phyloP scores from a whole-genome alignment of 306 rosid species.

The Malus sylvestris region DNA sequence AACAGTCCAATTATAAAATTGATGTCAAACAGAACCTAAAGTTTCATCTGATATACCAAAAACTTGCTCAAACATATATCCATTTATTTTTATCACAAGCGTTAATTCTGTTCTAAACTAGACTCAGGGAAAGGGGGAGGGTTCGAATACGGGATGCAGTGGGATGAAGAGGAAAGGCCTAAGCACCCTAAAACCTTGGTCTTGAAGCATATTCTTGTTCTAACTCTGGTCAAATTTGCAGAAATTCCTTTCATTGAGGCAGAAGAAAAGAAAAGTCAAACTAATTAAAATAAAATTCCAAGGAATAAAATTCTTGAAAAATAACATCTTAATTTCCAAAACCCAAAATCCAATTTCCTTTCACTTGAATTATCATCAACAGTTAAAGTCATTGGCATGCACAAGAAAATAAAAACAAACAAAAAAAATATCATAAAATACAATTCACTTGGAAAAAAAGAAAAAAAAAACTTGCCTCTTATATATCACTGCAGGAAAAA shows the following conservation, averaged over 20 bases:
- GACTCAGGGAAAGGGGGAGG: neutral
- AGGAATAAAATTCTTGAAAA: neutral
- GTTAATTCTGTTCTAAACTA: neutral
- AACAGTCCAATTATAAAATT: neutral
- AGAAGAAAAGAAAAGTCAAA: neutral
- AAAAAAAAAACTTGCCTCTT: slow-evolving; percentile 23
- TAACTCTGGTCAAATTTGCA: neutral
- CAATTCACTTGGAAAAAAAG: neutral
- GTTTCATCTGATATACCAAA: neutral
- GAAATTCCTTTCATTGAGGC: neutral
- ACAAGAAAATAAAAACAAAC: neutral
- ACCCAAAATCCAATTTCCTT: slow-evolving; percentile 7
- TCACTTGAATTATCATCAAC: neutral
- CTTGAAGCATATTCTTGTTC: neutral
- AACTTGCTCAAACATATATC: neutral
- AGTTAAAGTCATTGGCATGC: neutral
- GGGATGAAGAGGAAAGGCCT: neutral
- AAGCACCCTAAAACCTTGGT: neutral
- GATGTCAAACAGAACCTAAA: neutral
- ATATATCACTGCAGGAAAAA: neutral
- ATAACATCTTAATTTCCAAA: neutral
- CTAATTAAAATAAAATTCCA: neutral
- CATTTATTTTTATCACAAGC: neutral
- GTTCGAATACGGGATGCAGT: neutral
- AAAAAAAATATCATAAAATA: neutral